phyloP scores from a whole-genome alignment of 306 rosid species.

The Dalbergia cochinchinensis region DNA sequence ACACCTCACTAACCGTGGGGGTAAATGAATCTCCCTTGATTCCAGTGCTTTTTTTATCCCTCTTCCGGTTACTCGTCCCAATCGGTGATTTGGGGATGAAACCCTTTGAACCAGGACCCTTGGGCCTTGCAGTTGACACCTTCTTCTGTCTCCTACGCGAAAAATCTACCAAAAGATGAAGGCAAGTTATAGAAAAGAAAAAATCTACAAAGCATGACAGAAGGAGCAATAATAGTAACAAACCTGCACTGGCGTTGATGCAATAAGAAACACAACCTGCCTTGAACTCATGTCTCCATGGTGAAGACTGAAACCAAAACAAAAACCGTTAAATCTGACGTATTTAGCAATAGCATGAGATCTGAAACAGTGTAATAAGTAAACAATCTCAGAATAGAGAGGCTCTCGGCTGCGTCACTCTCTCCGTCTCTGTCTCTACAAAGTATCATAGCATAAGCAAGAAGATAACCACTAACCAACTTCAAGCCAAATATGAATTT shows the following conservation, averaged over 20 bases:
- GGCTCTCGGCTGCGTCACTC: too few species aligned
- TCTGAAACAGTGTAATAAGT: not conserved
- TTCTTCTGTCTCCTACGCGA: slow-evolving; percentile 61
- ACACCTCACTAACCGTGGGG: slow-evolving; percentile 49
- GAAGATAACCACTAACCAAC: not conserved
- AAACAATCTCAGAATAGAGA: not conserved
- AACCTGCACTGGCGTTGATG: slow-evolving; percentile 65
- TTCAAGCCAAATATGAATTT: not conserved
- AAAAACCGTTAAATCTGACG: not conserved
- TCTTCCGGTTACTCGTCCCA: slow-evolving; percentile 52
- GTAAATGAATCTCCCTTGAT: slow-evolving; percentile 50
- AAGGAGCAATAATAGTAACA: slow-evolving; percentile 2
- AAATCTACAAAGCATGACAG: not conserved
- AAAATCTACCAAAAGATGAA: slow-evolving; percentile 56
- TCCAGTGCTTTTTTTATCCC: slow-evolving; percentile 45
- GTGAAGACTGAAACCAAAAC: slow-evolving; percentile 50
- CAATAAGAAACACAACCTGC: slow-evolving; percentile 54
- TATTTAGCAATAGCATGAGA: slow-evolving; percentile 22
- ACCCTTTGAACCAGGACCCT: slow-evolving; percentile 56
- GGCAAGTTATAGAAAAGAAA: slow-evolving; percentile 22
- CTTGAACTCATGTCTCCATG: slow-evolving; percentile 54
- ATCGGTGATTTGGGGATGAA: slow-evolving; percentile 50
- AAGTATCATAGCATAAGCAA: not conserved
- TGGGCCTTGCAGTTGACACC: slow-evolving; percentile 51
- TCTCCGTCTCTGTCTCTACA: not conserved